phyloP scores from a whole-genome alignment of 2,329 filamentous ascomycete species.

The Coniochaeta sp. region DNA sequence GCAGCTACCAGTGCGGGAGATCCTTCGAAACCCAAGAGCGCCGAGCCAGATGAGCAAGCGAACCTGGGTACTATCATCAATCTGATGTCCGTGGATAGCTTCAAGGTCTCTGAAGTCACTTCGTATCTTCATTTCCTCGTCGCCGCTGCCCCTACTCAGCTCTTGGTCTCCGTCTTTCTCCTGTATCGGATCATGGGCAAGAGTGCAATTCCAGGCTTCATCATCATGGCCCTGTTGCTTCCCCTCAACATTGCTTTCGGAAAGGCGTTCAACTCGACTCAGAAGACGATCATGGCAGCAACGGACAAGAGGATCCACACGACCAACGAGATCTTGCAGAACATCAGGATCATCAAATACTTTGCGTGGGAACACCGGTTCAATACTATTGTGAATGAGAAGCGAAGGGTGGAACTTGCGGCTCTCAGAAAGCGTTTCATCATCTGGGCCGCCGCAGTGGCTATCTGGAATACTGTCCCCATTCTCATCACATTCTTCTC shows the following conservation, averaged over 20 bases:
- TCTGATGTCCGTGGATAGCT: constrained; percentile 97
- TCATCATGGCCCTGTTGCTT: constrained; percentile 81
- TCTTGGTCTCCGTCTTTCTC: constrained; percentile 70
- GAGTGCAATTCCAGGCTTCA: constrained; percentile 88
- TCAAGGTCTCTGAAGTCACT: constrained; percentile 93
- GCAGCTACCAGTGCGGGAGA: constrained; percentile 25
- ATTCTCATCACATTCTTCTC: constrained; percentile 94
- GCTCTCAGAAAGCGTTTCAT: constrained; percentile 77
- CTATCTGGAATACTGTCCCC: constrained; percentile 93
- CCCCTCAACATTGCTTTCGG: constrained; percentile 88
- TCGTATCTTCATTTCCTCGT: constrained; percentile 95
- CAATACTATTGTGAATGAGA: constrained; percentile 78
- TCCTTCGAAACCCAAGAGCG: constrained; percentile 26
- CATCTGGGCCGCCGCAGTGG: constrained; percentile 85
- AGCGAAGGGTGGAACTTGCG: constrained; percentile 69
- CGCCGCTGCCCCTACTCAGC: constrained; percentile 82
- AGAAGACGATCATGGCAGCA: constrained; percentile 84
- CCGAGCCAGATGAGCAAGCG: constrained; percentile 61
- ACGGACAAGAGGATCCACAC: constrained; percentile 95
- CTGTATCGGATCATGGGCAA: constrained; percentile 86
- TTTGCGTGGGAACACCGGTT: constrained; percentile 98
- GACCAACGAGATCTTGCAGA: constrained; percentile 94
- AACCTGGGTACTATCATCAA: constrained; percentile 99
- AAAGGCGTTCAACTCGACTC: constrained; percentile 73
- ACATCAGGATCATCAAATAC: constrained; percentile 98